Percentiles rank a stretch among this genome's conserved stretches.
Evolutionary conservation across 148 eudicot species (phyloP).

Genomic region (Polygonum maritimum): DNA sequence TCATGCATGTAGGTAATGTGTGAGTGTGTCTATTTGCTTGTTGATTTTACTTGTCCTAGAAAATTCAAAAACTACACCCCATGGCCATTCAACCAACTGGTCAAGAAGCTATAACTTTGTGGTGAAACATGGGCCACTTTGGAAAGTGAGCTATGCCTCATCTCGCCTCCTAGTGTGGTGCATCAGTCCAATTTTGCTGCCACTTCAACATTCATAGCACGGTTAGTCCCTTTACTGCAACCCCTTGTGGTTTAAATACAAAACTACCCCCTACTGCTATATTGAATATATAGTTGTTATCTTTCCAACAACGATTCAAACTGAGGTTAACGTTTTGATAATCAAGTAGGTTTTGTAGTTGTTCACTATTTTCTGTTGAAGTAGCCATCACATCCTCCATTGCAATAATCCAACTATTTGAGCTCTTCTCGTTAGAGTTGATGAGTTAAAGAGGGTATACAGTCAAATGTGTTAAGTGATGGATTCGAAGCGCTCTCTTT

Average conservation of each 20-base stretch:
- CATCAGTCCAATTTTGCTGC: constrained; percentile 98
- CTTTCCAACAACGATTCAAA: background rate
- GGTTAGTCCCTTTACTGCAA: constrained; percentile 38
- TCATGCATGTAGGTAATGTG: background rate
- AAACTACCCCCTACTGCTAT: background rate
- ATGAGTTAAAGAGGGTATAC: no score
- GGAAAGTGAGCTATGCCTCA: constrained; percentile 86
- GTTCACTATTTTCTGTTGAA: background rate
- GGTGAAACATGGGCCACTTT: constrained; percentile 84
- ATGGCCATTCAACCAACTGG: constrained; percentile 94
- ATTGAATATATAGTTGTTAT: background rate
- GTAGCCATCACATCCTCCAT: constrained; percentile 50
- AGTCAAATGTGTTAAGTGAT: no score
- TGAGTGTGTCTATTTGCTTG: constrained; percentile 15
- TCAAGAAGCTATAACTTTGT: constrained; percentile 92
- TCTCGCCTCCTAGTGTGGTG: constrained; percentile 76
- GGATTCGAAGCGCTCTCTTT: no score
- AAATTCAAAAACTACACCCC: constrained; percentile 62
- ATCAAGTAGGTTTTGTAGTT: background rate
- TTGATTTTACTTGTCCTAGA: constrained; percentile 33
- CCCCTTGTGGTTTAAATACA: background rate
- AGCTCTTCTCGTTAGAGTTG: background rate
- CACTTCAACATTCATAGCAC: constrained; percentile 81
- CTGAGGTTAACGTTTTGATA: background rate
- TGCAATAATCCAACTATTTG: constrained; percentile 46